A percentile compares a stretch with the other conserved stretches of the same genome.
Evolutionary conservation across 164 flowering plant genomes (phyloP).

Genomic region (Kalanchoe fedtschenkoi): DNA sequence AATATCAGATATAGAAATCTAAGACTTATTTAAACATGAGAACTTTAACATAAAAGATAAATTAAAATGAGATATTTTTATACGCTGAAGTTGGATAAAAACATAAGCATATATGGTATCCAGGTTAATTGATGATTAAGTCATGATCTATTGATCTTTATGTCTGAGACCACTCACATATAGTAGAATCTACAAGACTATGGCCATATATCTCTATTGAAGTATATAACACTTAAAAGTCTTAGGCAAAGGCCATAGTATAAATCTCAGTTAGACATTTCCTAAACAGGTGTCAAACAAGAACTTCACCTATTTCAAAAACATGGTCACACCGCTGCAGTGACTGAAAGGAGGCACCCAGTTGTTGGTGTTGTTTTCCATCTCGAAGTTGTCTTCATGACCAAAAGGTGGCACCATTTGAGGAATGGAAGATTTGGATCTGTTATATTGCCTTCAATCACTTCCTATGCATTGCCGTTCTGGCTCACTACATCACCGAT

Average conservation of each 20-base stretch:
- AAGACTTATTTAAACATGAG: not conserved
- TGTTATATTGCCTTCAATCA: too few relatives aligned
- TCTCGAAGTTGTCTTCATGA: too few relatives aligned
- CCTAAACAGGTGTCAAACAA: conserved; percentile 8
- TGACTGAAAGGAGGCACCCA: too few relatives aligned
- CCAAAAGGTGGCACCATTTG: too few relatives aligned
- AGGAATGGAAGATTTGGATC: too few relatives aligned
- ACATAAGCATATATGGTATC: not conserved
- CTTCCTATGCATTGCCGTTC: too few relatives aligned
- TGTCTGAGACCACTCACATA: conserved; percentile 18
- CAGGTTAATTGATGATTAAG: conserved; percentile 9
- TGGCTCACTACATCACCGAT: too few relatives aligned
- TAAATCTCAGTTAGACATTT: too few relatives aligned
- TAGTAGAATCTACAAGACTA: conserved; percentile 18
- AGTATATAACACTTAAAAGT: conserved; percentile 1
- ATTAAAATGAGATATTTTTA: not conserved
- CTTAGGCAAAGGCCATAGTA: not conserved
- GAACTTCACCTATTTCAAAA: conserved; percentile 10
- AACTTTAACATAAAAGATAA: not conserved
- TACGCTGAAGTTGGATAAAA: not conserved
- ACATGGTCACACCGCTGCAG: conserved; percentile 32
- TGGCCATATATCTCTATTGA: conserved; percentile 17
- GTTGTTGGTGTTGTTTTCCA: too few relatives aligned
- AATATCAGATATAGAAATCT: not conserved
- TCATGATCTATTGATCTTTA: conserved; percentile 8